Evolutionary conservation across 768 basidiomycete species (phyloP), one percentile per base, ranked within the genome.

Genomic region (Cubamyces lactineus): DNA sequence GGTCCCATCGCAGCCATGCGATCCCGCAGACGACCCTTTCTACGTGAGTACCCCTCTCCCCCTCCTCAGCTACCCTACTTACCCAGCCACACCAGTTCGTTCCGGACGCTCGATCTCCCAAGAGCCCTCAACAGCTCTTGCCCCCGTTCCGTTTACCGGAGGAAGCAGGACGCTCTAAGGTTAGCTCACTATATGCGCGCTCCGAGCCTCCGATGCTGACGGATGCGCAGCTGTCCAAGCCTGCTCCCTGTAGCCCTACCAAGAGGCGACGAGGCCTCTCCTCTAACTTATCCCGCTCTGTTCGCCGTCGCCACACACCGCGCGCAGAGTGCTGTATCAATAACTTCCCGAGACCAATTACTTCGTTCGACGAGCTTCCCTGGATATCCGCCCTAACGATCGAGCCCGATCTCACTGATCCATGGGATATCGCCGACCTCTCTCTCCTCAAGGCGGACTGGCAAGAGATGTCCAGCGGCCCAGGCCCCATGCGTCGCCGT

Each of bases 351-450:
- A 57, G 62, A 28, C 72, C 75, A 1, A 60, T 70, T 40, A 65
- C 77, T 48, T 65, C 76, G 45, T 87, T 89, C 70, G 88, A 89
- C 75, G 76, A 79, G 26, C 80, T 90, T 11, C 86, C 88, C 4
- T 90, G 88, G 87, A 85, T 87, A 54, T 78, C 86, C 24, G 78
- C 82, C 8, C 75, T 89, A 52, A 84, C 89, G 53, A 61, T 74
- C 53, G 63, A 81, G 6, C 76, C 80, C 15, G 77, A 81, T 54
- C 66, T 68, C 59, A 57, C 76, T 67, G 76, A 78, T 67, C 74
- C 74, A 17, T 79, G 78, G 70, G 85, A 88, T 67, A 82, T 87
- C 62, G 86, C 87, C 57, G 87, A 89, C 74, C 81, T 88, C 46
- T 88, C 87, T 1, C 83, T 86, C 63, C 68, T 87, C n/a, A 78